Percentiles rank a stretch among this genome's conserved stretches.
Conservation (phyloP, 2,329 filamentous ascomycete species). For the Calycina marina region DNA sequence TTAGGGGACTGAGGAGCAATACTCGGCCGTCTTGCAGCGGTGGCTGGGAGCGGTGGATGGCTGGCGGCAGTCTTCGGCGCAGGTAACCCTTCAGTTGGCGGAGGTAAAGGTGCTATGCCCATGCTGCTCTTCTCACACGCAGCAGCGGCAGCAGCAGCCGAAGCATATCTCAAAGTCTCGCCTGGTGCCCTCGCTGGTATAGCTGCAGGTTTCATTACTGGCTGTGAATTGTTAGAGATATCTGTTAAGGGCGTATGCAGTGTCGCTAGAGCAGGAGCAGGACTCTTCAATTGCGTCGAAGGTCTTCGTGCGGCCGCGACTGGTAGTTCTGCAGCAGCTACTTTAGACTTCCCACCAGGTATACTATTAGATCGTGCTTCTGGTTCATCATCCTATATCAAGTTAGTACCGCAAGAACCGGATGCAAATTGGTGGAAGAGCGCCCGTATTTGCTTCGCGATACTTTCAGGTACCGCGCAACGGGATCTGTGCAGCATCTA, state of each 20-base stretch:
- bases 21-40: slow-evolving; percentile 34
- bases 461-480: no score
- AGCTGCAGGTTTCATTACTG: slow-evolving; percentile 81
- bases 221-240: slow-evolving; percentile 41
- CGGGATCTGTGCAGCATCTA: no score
- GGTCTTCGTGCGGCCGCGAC: slow-evolving; percentile 48
- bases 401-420: no score
- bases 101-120: slow-evolving; percentile 84
- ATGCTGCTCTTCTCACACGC: slow-evolving; percentile 83
- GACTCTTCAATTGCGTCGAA: slow-evolving; percentile 87
- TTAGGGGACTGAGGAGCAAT: slow-evolving; percentile 40
- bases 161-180: slow-evolving; percentile 91
- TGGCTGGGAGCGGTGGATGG: slow-evolving; percentile 22
- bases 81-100: slow-evolving; percentile 58
- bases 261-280: slow-evolving; percentile 81
- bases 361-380: no score
- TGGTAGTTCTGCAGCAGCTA: slow-evolving; percentile 41
- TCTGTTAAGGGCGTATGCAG: slow-evolving; percentile 60
- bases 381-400: no score
- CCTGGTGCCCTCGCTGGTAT: slow-evolving; percentile 72
- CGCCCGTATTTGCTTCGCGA: no score
- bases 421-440: no score
- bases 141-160: slow-evolving; percentile 83
- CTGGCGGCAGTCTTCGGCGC: slow-evolving; percentile 27
- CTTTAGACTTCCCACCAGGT: slow-evolving; percentile 39